These are phyloP conservation scores for Daldinia concentrica DNA, from an alignment of 495 filamentous ascomycete genomes.

Conservation along the genomic window DNA sequence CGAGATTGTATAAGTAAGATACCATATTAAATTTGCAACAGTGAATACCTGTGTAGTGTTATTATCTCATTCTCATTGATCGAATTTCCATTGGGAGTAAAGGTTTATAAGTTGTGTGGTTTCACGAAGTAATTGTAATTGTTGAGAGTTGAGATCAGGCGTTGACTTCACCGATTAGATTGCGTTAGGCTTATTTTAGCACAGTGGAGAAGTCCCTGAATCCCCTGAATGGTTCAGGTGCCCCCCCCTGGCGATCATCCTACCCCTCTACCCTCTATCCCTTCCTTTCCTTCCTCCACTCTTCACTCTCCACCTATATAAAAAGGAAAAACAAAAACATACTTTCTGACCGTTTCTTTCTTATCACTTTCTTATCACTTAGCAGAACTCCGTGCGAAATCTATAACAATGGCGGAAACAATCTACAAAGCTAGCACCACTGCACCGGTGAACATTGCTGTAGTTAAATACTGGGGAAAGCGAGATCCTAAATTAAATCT, in stretches of 20 bases:
- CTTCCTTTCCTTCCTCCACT: neutral
- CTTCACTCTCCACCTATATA: neutral
- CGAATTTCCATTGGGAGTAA: too few relatives aligned
- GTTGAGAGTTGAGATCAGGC: too few relatives aligned
- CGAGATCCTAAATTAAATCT: constrained; percentile 91
- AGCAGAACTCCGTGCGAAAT: neutral
- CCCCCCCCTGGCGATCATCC: constrained; percentile 8
- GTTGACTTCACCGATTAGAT: neutral
- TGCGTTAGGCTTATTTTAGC: neutral
- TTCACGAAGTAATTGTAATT: too few relatives aligned
- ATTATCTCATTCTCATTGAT: too few relatives aligned
- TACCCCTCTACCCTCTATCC: neutral
- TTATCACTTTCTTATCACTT: constrained; percentile 3
- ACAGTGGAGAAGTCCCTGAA: neutral
- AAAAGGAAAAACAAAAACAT: constrained; percentile 17
- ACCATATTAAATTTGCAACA: too few relatives aligned
- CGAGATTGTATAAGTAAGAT: too few relatives aligned
- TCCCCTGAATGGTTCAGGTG: constrained; percentile 3
- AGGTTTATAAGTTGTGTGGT: too few relatives aligned
- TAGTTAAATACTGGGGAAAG: constrained; percentile 99
- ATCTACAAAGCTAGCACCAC: constrained; percentile 93
- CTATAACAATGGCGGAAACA: constrained; percentile 56
- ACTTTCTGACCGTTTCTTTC: constrained; percentile 19
- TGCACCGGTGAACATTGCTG: constrained; percentile 98
- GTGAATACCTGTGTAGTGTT: too few relatives aligned